Evolutionary conservation across 345 rosid genomes (phyloP).

Genomic region (Mallotus nudiflorus): DNA sequence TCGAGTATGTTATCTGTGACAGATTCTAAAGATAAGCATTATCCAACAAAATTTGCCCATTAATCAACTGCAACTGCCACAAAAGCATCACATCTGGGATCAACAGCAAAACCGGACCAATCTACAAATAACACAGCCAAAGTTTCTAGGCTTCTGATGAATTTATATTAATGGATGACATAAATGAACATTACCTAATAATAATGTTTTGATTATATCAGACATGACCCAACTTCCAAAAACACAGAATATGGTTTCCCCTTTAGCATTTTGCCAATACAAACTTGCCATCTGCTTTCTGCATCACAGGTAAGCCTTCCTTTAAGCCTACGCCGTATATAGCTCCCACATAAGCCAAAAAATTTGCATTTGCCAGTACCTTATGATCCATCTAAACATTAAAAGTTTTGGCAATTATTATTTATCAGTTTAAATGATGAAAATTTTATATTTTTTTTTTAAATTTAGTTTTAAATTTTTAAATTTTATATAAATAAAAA

Average conservation of each 20-base stretch:
- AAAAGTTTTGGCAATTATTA: conserved; percentile 19
- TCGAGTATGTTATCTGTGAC: too few species aligned
- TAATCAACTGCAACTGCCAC: background rate
- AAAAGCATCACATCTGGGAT: background rate
- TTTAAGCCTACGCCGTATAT: background rate
- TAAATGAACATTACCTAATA: background rate
- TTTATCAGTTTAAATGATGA: too few species aligned
- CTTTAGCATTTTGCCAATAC: conserved; percentile 14
- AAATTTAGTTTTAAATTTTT: too few species aligned
- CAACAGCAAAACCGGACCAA: background rate
- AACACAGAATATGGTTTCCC: conserved; percentile 31
- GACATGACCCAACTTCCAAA: conserved; percentile 1
- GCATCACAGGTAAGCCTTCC: background rate
- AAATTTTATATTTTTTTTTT: too few species aligned
- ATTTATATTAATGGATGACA: background rate
- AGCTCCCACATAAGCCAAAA: conserved; percentile 9
- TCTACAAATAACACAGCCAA: background rate
- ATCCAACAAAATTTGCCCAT: too few species aligned
- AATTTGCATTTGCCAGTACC: too few species aligned
- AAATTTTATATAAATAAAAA: too few species aligned
- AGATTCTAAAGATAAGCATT: too few species aligned
- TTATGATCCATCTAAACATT: too few species aligned
- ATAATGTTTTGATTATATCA: background rate
- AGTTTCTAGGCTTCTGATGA: background rate
- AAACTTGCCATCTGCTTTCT: conserved; percentile 7